Evolutionary conservation across 2,329 filamentous ascomycete species (phyloP).

Genomic region (Didymosphaeria variabile): DNA sequence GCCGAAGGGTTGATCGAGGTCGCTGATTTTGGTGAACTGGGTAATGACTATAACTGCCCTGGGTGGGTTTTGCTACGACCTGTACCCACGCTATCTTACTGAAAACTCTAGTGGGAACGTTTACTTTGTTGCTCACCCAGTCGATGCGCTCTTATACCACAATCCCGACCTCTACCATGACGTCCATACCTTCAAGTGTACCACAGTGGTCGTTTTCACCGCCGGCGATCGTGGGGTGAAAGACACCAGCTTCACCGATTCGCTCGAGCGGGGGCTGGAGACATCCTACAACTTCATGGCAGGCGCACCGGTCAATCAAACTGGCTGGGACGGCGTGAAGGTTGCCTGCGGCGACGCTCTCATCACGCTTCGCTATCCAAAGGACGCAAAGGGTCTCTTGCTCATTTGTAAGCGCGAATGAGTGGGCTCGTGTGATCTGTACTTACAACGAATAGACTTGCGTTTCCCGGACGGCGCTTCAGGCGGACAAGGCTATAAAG

Average conservation of each 20-base stretch:
- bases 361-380: slow-evolving; percentile 24
- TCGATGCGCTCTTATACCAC: slow-evolving; percentile 38
- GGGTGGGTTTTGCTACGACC: not conserved
- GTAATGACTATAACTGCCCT: slow-evolving; percentile 1
- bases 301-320: slow-evolving; percentile 13
- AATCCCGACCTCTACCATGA: slow-evolving; percentile 42
- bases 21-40: not conserved
- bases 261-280: slow-evolving; percentile 34
- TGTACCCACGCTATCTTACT: not conserved
- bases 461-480: slow-evolving; percentile 36
- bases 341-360: slow-evolving; percentile 20
- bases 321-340: slow-evolving; percentile 18
- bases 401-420: slow-evolving; percentile 16
- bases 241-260: slow-evolving; percentile 22
- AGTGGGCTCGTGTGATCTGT: not conserved
- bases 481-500: slow-evolving; percentile 29
- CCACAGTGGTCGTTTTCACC: slow-evolving; percentile 37
- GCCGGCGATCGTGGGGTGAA: slow-evolving; percentile 32
- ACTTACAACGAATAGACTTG: slow-evolving; percentile 26
- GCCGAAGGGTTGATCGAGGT: not conserved
- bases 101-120: slow-evolving; percentile 31
- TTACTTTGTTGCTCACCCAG: slow-evolving; percentile 40
- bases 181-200: slow-evolving; percentile 37
- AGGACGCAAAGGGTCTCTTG: slow-evolving; percentile 27
- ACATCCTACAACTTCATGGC: slow-evolving; percentile 36